Conservation (phyloP, 805 yeast genomes). For the Metschnikowia santaceciliae region DNA sequence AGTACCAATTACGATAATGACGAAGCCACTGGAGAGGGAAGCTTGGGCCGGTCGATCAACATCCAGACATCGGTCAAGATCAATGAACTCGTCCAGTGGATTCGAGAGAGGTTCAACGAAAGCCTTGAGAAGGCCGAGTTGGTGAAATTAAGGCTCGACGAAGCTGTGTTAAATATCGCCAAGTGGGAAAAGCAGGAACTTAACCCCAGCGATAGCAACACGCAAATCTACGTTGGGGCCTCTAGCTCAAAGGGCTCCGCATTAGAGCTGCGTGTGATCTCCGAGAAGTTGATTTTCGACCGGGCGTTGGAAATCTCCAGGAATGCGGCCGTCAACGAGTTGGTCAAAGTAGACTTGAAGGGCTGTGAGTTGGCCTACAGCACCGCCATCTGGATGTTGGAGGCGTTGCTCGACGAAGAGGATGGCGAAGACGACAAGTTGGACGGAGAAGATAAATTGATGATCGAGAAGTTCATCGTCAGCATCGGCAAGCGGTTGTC, state of each 20-base stretch:
- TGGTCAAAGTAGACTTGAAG: constrained; percentile 63
- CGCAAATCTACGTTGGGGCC: constrained; percentile 11
- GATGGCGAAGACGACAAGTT: constrained; percentile 38
- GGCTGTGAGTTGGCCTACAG: constrained; percentile 88
- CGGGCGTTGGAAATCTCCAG: constrained; percentile 91
- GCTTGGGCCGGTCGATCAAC: constrained; percentile 14
- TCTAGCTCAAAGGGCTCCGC: constrained; percentile 5
- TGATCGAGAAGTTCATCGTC: constrained; percentile 75
- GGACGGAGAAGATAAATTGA: constrained; percentile 67
- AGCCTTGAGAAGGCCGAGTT: constrained; percentile 85
- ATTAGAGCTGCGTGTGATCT: constrained; percentile 39
- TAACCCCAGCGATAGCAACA: background rate
- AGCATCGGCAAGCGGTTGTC: constrained; percentile 78
- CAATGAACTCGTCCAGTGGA: constrained; percentile 84
- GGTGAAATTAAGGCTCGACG: constrained; percentile 54
- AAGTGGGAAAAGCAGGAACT: constrained; percentile 7
- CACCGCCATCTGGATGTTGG: constrained; percentile 93
- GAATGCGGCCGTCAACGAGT: constrained; percentile 85
- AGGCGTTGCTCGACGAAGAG: constrained; percentile 63
- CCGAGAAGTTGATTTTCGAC: constrained; percentile 86
- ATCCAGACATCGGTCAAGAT: constrained; percentile 35
- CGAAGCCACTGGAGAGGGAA: constrained; percentile 11
- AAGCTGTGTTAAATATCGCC: constrained; percentile 39
- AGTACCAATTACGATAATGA: constrained; percentile 31
- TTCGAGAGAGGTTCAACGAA: constrained; percentile 83